Conservation (phyloP, 192 early-diverging fungal species). For the Paraglomus occultum region DNA sequence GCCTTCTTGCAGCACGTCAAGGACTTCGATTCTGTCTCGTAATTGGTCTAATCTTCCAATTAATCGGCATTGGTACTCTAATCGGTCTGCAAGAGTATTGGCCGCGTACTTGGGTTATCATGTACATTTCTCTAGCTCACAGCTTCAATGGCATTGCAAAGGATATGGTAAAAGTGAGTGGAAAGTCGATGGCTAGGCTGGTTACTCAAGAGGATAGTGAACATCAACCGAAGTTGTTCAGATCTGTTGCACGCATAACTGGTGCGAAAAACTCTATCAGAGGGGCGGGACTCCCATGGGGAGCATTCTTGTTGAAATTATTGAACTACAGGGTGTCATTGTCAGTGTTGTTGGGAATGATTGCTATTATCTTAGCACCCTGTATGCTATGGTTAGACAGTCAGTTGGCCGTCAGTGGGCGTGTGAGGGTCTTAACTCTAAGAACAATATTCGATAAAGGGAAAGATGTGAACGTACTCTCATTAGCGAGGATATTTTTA, state of each 20-base stretch:
- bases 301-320: constrained; percentile 38
- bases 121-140: constrained; percentile 42
- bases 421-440: constrained; percentile 11
- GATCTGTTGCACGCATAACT: constrained; percentile 46
- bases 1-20: constrained; percentile 40
- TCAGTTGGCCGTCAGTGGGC: constrained; percentile 21
- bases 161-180: constrained; percentile 48
- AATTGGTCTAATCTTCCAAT: constrained; percentile 34
- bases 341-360: constrained; percentile 34
- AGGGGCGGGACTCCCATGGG: constrained; percentile 45
- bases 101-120: constrained; percentile 34
- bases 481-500: constrained; percentile 48
- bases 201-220: constrained; percentile 33
- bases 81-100: constrained; percentile 35
- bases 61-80: constrained; percentile 44
- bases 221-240: constrained; percentile 35
- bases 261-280: constrained; percentile 51
- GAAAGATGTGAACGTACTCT: constrained; percentile 34
- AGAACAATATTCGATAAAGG: constrained; percentile 21
- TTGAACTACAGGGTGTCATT: constrained; percentile 35
- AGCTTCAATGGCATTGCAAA: constrained; percentile 45
- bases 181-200: constrained; percentile 46
- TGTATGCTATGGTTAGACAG: constrained; percentile 26
- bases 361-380: constrained; percentile 26
- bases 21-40: constrained; percentile 41